Evolutionary conservation across 345 rosid genomes (phyloP), one percentile per base, ranked within the genome.

Genomic region (Luvunga scandens): DNA sequence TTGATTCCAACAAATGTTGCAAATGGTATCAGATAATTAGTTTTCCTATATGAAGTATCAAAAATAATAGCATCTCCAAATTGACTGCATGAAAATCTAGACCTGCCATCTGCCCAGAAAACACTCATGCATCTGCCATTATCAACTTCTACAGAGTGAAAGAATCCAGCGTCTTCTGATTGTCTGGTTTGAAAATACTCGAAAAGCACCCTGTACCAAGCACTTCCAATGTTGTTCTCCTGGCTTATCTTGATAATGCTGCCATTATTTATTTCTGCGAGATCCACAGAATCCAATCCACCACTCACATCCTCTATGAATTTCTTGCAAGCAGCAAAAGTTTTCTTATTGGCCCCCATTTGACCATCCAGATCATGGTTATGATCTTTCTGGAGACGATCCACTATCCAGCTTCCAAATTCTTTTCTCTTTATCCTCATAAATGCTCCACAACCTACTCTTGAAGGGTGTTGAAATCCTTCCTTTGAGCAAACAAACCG

Each of bases 401-500:
- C 98, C 6, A 92, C 97, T 8, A 91, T 85, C 99, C 99, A 95
- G 19, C 83, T 89, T 72, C 94, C 98, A 68, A 79, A 85, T 55
- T 87, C 95, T 83, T 92, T 94, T 73, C 88, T 91, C 86, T 95
- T 95, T 71, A 95, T 92, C 86, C 97, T 88, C 98, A 93, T 93
- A 87, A 89, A 92, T 78, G 98, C 96, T 31, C 97, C 93, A 76
- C 99, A 95, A 9, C 99, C 98, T 62, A 93, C 87, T 78, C 98
- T 88, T 9, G 98, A 90, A 59, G 99, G 99, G 79, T 93, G 99
- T 81, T 93, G 96, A 86, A 92, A 92, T 69, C 99, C 99, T 88
- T 95, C 99, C 83, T 90, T 93, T 0, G 97, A 95, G 86, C 97
- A 95, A 67, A 95, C 99, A 84, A 95, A 95, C 74, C 97, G 81